These are phyloP conservation scores for Trichocomaceae sp. DNA, from an alignment of 2,329 filamentous ascomycete genomes.

Conservation along the genomic window DNA sequence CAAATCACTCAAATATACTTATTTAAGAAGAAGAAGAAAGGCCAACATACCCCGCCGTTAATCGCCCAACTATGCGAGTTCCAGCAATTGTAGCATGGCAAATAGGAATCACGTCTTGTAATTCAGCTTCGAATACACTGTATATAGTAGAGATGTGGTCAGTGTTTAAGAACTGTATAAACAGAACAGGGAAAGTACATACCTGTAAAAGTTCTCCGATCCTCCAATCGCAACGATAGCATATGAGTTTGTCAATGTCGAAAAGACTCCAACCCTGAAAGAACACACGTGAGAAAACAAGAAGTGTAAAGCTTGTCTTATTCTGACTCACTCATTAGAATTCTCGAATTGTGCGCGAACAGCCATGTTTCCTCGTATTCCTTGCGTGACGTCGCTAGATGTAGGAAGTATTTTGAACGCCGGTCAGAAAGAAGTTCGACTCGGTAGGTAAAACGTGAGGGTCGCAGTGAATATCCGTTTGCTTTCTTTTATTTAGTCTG, in stretches of 20 bases:
- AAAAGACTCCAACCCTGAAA: conserved; percentile 84
- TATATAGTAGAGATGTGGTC: background rate
- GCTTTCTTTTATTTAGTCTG: no score
- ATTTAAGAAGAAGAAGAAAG: background rate
- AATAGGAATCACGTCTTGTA: conserved; percentile 95
- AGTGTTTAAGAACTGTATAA: background rate
- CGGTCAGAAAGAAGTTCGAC: background rate
- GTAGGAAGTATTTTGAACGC: background rate
- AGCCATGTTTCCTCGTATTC: conserved; percentile 33
- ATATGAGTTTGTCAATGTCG: conserved; percentile 95
- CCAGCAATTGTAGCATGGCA: conserved; percentile 95
- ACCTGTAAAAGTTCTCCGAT: conserved; percentile 97
- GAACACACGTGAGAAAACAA: background rate
- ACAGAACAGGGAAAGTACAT: background rate
- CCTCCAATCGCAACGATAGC: conserved; percentile 89
- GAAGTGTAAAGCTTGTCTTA: background rate
- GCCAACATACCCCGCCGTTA: conserved; percentile 72
- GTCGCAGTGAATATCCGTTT: no score
- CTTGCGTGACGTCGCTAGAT: background rate
- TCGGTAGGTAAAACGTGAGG: no score
- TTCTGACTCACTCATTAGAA: conserved; percentile 40
- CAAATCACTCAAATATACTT: no score
- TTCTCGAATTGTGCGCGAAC: conserved; percentile 47
- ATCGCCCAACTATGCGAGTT: conserved; percentile 87
- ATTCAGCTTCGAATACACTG: conserved; percentile 92